A percentile compares a stretch with the other conserved stretches of the same genome.
These are phyloP conservation scores for Saccharomyces hybrid DNA, from an alignment of 1,139 yeast species.

Conservation along the genomic window DNA sequence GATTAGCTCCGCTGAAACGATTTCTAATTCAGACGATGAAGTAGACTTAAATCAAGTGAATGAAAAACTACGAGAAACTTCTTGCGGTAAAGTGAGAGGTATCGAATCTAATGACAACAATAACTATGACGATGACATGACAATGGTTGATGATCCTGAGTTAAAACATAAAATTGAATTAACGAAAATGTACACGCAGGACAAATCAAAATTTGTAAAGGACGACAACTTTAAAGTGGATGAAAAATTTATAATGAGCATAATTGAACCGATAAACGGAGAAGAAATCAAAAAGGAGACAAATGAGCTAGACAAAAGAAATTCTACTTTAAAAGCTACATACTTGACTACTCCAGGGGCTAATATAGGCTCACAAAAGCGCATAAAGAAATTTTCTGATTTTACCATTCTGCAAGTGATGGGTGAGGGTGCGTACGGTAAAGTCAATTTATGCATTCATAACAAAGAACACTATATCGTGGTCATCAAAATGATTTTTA, in stretches of 20 bases:
- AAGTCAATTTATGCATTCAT: conserved; percentile 72
- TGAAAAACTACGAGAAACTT: conserved; percentile 4
- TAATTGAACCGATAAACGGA: background rate
- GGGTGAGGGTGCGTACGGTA: conserved; percentile 96
- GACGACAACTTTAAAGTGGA: conserved; percentile 29
- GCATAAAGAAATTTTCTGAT: conserved; percentile 62
- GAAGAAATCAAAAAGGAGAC: background rate
- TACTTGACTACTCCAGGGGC: conserved; percentile 13
- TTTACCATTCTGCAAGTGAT: conserved; percentile 62
- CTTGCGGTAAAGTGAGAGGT: background rate
- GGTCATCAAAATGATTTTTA: conserved; percentile 80
- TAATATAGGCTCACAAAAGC: conserved; percentile 48
- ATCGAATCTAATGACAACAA: background rate
- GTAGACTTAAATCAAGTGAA: conserved; percentile 27
- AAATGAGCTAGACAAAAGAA: background rate
- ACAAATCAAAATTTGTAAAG: conserved; percentile 26
- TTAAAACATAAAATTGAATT: conserved; percentile 20
- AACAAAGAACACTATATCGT: conserved; percentile 49
- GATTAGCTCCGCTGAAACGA: conserved; percentile 68
- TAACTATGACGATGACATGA: background rate
- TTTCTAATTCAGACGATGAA: conserved; percentile 39
- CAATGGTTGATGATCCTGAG: conserved; percentile 16
- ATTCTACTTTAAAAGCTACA: conserved; percentile 6
- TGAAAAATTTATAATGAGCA: conserved; percentile 8
- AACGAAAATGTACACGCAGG: conserved; percentile 23